Conservation (phyloP, 2,329 filamentous ascomycete species). For the Botrytis squamosa region DNA sequence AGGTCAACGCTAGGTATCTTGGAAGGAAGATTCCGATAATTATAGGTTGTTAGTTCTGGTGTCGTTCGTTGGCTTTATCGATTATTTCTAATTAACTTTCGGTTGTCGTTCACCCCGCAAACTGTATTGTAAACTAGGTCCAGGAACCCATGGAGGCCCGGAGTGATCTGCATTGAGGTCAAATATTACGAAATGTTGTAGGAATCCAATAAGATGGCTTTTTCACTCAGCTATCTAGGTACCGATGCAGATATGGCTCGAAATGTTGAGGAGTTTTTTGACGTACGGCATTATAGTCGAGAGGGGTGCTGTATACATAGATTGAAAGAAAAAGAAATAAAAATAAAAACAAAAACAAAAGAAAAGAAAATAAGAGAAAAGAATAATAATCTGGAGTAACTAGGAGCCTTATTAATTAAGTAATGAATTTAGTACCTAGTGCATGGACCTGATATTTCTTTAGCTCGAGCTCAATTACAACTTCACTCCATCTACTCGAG, state of each 20-base stretch:
- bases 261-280: neutral
- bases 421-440: neutral
- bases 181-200: neutral
- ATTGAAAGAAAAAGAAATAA: neutral
- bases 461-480: conserved; percentile 3
- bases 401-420: neutral
- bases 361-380: neutral
- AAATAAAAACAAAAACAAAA: neutral
- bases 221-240: neutral
- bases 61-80: neutral
- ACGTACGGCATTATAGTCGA: neutral
- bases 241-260: neutral
- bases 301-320: neutral
- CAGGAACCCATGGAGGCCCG: neutral
- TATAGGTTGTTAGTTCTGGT: neutral
- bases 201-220: neutral
- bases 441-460: neutral
- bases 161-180: conserved; percentile 4
- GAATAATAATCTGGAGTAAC: neutral
- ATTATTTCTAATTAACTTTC: neutral
- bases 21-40: neutral
- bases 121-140: neutral
- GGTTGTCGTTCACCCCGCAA: neutral
- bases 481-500: neutral
- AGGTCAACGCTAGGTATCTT: neutral